Base-by-base conservation (phyloP, 352 stramenopile genomes). In the Globisporangium parvum region DNA sequence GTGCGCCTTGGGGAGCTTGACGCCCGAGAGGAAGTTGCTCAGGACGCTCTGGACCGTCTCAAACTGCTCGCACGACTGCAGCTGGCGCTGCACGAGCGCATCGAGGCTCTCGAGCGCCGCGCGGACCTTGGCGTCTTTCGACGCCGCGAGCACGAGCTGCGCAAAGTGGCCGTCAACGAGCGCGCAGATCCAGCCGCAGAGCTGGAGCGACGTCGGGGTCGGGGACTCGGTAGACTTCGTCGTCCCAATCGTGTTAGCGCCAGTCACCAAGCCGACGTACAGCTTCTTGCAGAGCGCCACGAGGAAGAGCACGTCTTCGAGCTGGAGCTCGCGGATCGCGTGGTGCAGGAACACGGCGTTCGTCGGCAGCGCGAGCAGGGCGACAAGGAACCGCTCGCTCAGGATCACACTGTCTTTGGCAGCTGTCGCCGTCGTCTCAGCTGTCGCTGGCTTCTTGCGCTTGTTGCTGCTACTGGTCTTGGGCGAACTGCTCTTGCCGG, bases 261-360 rank as follows among this genome's bases (percentile, higher is more conserved):
- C 67, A 17, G 69, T 59, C n/a, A 63, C 71, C 37, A 75, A 53
- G 39, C 71, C 62, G 44, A 80, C 66, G 60, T 88, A 62, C 40
- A 82, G 73, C 66, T 89, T 89, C 53, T 89, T 85, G 55, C 82
- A 87, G 0, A 88, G 62, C 0, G 77, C 75, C 14, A 93, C 57
- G 39, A 93, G 48, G 21, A 85, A 71, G 39, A 91, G 52, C 49
- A 87, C 80, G 28, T 93, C 84, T 17, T 78, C 63, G 9, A 91
- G 60, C 54, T 82, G 59, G n/a, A 93, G 51, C 50, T 83, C 69
- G 20, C 73, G 77, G 60, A 91, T 84, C 24, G 84, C 84, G 47
- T 74, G 77, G 61, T 91, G 84, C 41, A 93, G 69, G 57, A 93
- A 93, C 45, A 91, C 79, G 24, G 44, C 70, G 59, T 88, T 89